Base-by-base conservation (phyloP, 169 alveolate species). In the Cyclospora cayetanensis region DNA sequence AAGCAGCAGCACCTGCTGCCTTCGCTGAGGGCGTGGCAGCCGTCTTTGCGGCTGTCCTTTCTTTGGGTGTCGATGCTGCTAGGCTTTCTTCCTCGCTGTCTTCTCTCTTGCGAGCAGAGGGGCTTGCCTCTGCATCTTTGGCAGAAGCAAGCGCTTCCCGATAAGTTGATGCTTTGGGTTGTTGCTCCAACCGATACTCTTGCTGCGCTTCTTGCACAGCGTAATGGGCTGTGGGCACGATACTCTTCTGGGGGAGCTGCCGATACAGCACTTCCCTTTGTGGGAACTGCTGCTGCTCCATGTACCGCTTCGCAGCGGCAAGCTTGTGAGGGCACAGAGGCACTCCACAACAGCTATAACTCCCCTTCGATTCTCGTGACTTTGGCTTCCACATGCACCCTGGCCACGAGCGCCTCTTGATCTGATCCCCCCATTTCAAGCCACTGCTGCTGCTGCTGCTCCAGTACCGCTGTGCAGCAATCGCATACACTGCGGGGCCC, bases 51-150 rank as follows among this genome's bases (percentile, higher is more conserved):
- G 85, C 63, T 74, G 85, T 43, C 65, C 22, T 39, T 46, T 20
- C 37, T 9, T 22, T 29, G 5, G 85, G 41, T 42, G 2, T 50
- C 2, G n/a, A 18, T 50, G 65, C 3, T n/a, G 63, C 42, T 22
- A 22, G 42, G 18, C 65, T 74, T 65, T 41, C 46, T 37, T 39
- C 52, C 27, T 39, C 85, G 31, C 55, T 41, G 11, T 42, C 22
- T 20, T 22, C 65, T 41, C 37, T 15, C 85, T 74, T 41, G 5
- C 31, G 80, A 29, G 43, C 22, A 35, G 20, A 20, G n/a, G 43
- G 37, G 3, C 31, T 25, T 42, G 85, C 85, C 85, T 74, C 65
- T n/a, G 85, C 85, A 27, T 74, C 85, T 74, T 74, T 74, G 85
- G 50, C 85, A 41, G 85, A 41, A 39, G 65, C 52, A 27, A n/a